Base-by-base conservation (phyloP, 441 rosid genomes). In the Mallotus repandus region DNA sequence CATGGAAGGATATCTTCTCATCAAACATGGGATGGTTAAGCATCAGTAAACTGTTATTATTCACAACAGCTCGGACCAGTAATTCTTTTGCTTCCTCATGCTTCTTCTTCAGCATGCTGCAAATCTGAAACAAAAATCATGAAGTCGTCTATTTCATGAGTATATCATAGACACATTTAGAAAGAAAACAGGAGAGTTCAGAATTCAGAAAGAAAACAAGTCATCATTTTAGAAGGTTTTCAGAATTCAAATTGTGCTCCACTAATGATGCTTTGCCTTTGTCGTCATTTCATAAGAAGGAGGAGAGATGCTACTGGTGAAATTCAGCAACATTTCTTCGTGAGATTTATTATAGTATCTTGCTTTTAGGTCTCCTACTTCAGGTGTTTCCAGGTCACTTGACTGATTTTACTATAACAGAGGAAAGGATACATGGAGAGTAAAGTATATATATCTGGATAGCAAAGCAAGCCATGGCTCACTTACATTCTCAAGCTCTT, bases 11-110 rank as follows among this genome's bases (percentile, higher is more conserved):
- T 92, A 96, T 94, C 84, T 96, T 87, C 76, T 87, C 91, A 61
- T 91, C 88, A 32, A 82, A 77, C 60, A 86, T 81, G 77, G 96
- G 98, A 87, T 89, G 98, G 81, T 89, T 89, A 63, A 96, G 98
- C 89, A 94, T 87, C 70, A 92, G 85, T 10, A 92, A 83, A 59
- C 85, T 85, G 75, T 89, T 94, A 88, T 87, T 94, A 82, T 85
- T 89, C 79, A 96, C 92, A 63, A 89, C 54, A 69, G 96, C 94
- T 72, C 90, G 92, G 79, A 96, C 97, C 80, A 89, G 67, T 68
- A 89, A 4, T 81, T 92, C 95, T 81, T 89, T 93, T 50, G 93
- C 97, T 84, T 92, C 96, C 76, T 92, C 98, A 4, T 87, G 84
- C 82, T 88, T 94, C 89, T 94, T 92, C 84, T 78, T 89, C 79